phyloP scores from a whole-genome alignment of 495 filamentous ascomycete species.

The Cudoniella acicularis region DNA sequence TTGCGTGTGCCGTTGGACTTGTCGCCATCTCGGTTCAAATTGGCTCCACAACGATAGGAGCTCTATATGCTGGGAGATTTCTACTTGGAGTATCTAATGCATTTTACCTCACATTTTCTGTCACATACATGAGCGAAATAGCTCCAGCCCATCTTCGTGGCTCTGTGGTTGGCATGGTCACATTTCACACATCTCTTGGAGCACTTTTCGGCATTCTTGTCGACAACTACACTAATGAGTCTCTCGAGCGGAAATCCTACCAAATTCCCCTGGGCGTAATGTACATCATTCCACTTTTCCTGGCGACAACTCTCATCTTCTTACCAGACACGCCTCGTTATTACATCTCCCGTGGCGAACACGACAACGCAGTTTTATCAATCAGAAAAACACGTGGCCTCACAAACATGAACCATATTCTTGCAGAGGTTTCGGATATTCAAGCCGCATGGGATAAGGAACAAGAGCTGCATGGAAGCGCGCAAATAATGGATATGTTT shows the following conservation, averaged over 20 bases:
- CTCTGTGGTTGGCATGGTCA: slow-evolving; percentile 46
- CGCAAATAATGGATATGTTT: slow-evolving; percentile 30
- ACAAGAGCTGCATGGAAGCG: slow-evolving; percentile 24
- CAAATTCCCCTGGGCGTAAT: slow-evolving; percentile 50
- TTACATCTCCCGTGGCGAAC: slow-evolving; percentile 32
- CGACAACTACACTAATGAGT: slow-evolving; percentile 43
- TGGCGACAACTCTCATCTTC: slow-evolving; percentile 44
- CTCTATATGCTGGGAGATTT: slow-evolving; percentile 45
- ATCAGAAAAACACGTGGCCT: slow-evolving; percentile 28
- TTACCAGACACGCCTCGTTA: slow-evolving; percentile 55
- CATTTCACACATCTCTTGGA: slow-evolving; percentile 47
- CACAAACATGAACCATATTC: slow-evolving; percentile 26
- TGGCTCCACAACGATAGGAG: slow-evolving; percentile 36
- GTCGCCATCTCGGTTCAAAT: slow-evolving; percentile 47
- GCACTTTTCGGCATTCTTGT: slow-evolving; percentile 51
- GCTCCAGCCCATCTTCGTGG: slow-evolving; percentile 41
- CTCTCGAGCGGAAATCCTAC: slow-evolving; percentile 39
- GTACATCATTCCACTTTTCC: slow-evolving; percentile 46
- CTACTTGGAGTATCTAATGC: slow-evolving; percentile 50
- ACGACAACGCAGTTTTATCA: slow-evolving; percentile 29
- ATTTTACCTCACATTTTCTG: slow-evolving; percentile 50
- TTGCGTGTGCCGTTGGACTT: slow-evolving; percentile 40
- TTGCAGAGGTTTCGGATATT: slow-evolving; percentile 31
- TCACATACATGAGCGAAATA: slow-evolving; percentile 45
- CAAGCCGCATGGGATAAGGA: slow-evolving; percentile 24